These are phyloP conservation scores for Chalciporus pseudorubinellus DNA, from an alignment of 768 basidiomycete species.

Conservation along the genomic window DNA sequence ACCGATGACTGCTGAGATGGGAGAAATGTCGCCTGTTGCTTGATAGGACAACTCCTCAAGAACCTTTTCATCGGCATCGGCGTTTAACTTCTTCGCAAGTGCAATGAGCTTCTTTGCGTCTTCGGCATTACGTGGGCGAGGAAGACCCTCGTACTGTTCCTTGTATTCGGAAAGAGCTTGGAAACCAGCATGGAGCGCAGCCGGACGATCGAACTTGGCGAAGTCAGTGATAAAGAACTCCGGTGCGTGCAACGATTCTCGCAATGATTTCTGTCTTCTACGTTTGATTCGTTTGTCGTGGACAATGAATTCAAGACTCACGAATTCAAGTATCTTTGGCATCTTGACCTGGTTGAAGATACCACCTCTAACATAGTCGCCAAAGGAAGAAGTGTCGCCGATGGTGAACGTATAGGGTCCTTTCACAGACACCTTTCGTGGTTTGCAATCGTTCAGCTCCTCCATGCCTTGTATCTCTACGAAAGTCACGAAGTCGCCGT, in stretches of 20 bases:
- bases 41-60: conserved; percentile 87
- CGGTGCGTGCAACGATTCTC: conserved; percentile 76
- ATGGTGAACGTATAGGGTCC: conserved; percentile 98
- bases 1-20: conserved; percentile 89
- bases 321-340: conserved; percentile 95
- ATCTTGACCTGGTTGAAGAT: conserved; percentile 99
- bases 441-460: conserved; percentile 86
- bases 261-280: conserved; percentile 77
- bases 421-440: conserved; percentile 88
- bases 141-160: conserved; percentile 62
- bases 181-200: conserved; percentile 90
- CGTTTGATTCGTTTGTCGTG: background rate
- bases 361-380: conserved; percentile 81
- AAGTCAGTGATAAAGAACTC: conserved; percentile 96
- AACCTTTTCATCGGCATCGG: conserved; percentile 77
- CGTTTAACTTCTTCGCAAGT: conserved; percentile 75
- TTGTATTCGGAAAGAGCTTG: conserved; percentile 85
- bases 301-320: conserved; percentile 40
- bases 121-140: conserved; percentile 75
- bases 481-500: conserved; percentile 97
- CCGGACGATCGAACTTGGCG: conserved; percentile 92
- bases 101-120: conserved; percentile 75
- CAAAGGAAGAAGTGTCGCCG: conserved; percentile 80
- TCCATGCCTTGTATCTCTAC: conserved; percentile 94
- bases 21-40: conserved; percentile 85